These are phyloP conservation scores for Salix caprea DNA, from an alignment of 345 rosid species.

Conservation along the genomic window DNA sequence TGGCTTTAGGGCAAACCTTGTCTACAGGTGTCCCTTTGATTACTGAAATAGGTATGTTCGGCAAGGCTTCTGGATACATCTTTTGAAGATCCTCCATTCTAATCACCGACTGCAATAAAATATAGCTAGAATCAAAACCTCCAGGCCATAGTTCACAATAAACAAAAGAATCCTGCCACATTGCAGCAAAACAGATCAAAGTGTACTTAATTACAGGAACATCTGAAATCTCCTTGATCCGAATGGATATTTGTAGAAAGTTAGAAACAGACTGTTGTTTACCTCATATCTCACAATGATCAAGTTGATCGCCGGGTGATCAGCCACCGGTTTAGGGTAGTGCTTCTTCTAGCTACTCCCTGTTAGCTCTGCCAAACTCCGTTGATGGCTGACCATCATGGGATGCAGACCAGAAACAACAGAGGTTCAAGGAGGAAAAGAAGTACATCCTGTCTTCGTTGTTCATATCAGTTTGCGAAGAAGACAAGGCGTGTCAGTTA, in stretches of 20 bases:
- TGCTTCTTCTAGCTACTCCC: no score
- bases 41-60: neutral
- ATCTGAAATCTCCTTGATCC: no score
- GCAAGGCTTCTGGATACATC: constrained; percentile 5
- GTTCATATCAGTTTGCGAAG: neutral
- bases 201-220: no score
- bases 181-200: no score
- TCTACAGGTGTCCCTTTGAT: neutral
- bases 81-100: constrained; percentile 2
- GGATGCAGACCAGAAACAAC: no score
- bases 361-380: no score
- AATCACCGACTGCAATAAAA: neutral
- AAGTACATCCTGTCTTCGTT: neutral
- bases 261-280: no score
- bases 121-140: neutral
- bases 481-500: neutral
- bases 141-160: neutral
- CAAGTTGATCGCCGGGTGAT: no score
- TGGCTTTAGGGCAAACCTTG: neutral
- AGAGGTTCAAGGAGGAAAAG: neutral
- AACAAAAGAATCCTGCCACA: neutral
- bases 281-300: no score
- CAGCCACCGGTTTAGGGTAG: no score
- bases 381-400: no score
- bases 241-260: no score